Evolutionary conservation across 495 filamentous ascomycete genomes (phyloP), one percentile per base, ranked within the genome.

Genomic region (Penicillium simplicissimum): DNA sequence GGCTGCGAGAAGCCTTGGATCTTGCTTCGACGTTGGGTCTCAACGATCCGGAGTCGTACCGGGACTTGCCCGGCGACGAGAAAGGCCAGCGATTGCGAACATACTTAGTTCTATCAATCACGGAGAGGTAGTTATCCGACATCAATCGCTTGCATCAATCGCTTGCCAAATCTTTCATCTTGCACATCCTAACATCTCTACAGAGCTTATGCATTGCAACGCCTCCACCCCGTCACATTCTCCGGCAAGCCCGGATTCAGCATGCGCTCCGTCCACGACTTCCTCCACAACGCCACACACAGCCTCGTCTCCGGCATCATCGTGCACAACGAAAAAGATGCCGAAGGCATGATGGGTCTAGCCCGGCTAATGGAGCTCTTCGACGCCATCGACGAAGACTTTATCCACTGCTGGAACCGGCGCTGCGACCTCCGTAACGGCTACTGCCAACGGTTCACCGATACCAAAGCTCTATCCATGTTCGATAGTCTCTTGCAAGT

Each of bases 181-280:
- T 8, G 28, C n/a, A 33, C 37, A 65, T 23, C 21, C 67, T 61
- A 58, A 55, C 21, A 3, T 23, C 19, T 23, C 8, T 36, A 9
- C 59, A 86, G 86, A 71, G 82, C 90, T 11, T 94, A 92, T 73
- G 92, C 91, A 48, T 78, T 96, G 33, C 90, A 93, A 69, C 70
- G 71, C 9, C 71, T 73, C 45, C 76, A 77, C 58, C 71, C 76
- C 17, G 74, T 79, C 10, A 78, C 68, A 34, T 79, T 79, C 53
- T 72, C 70, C 42, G 75, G 75, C 4, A 72, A 68, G 34, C 72
- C 75, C 8, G 70, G 71, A 13, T 72, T 76, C 58, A 74, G 70
- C 51, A 73, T 77, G 68, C 71, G 67, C 19, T 71, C 74, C 35
- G 70, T 75, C 5, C 71, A 78, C 28, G 76, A 76, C 19, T 73